These are phyloP conservation scores for Trichophyton simii DNA, from an alignment of 2,329 filamentous ascomycete species.

Conservation along the genomic window DNA sequence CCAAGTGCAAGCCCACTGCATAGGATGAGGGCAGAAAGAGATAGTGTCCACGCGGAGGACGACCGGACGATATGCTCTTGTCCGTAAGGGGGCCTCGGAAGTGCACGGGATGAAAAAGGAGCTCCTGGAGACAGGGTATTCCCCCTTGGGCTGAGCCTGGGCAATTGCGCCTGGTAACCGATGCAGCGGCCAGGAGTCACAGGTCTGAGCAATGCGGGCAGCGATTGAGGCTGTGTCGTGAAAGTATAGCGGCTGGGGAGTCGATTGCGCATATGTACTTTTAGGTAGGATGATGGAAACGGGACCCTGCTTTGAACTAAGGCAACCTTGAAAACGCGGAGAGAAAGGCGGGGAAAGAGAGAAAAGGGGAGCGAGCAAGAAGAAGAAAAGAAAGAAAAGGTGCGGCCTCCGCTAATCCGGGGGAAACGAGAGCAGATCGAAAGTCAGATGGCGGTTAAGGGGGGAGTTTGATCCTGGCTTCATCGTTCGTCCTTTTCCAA, in stretches of 20 bases:
- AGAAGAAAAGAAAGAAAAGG: not conserved
- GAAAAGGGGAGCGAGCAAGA: not conserved
- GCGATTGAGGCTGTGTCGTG: not conserved
- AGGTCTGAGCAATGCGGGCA: not conserved
- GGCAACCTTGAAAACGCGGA: conserved; percentile 1
- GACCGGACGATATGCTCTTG: conserved; percentile 15
- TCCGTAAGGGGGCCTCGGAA: not conserved
- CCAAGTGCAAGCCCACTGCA: conserved; percentile 25
- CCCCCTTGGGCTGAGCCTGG: not conserved
- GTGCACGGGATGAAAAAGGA: not conserved
- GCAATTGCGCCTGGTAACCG: not conserved
- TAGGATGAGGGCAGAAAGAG: conserved; percentile 22
- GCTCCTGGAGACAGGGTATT: not conserved
- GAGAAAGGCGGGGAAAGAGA: not conserved
- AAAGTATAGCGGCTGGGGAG: not conserved
- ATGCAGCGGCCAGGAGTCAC: not conserved
- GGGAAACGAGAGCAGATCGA: not conserved
- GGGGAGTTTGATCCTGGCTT: not conserved
- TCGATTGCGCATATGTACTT: conserved; percentile 1
- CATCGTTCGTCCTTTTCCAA: not conserved
- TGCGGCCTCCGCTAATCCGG: conserved; percentile 6
- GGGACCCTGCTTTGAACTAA: not conserved
- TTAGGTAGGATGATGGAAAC: not conserved
- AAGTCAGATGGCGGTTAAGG: not conserved
- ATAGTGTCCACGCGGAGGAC: conserved; percentile 28